These are phyloP conservation scores for Chaetomium fimeti DNA, from an alignment of 495 filamentous ascomycete species.

Conservation along the genomic window DNA sequence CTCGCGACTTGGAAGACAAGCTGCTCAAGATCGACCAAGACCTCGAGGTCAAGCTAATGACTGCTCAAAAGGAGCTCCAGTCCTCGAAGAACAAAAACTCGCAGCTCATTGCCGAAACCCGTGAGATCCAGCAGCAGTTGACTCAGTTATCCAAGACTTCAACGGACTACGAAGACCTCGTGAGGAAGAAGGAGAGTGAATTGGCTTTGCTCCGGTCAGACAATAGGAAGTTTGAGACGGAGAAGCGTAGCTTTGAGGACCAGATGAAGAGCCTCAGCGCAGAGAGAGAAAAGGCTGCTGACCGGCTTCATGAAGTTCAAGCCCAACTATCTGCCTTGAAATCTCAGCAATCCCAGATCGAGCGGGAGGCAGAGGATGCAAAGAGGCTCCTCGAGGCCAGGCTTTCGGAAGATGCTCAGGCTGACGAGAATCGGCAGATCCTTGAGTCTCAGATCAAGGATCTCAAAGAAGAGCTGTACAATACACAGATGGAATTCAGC, in stretches of 20 bases:
- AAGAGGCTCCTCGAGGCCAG: conserved; percentile 83
- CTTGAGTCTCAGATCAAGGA: conserved; percentile 85
- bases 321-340: conserved; percentile 84
- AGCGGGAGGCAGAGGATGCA: conserved; percentile 85
- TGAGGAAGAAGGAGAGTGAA: conserved; percentile 92
- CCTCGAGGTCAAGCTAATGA: conserved; percentile 78
- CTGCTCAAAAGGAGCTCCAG: conserved; percentile 79
- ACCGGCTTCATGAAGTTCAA: conserved; percentile 76
- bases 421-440: conserved; percentile 78
- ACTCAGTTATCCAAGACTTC: conserved; percentile 86
- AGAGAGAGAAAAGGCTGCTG: conserved; percentile 78
- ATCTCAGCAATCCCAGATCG: conserved; percentile 75
- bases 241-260: conserved; percentile 71
- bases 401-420: conserved; percentile 84
- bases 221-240: conserved; percentile 71
- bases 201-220: conserved; percentile 80
- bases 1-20: conserved; percentile 82
- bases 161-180: conserved; percentile 88
- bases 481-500: conserved; percentile 83
- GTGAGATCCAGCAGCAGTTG: conserved; percentile 79
- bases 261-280: conserved; percentile 65
- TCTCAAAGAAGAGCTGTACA: conserved; percentile 78
- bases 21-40: conserved; percentile 85
- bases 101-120: conserved; percentile 77
- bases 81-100: conserved; percentile 65